Conservation (phyloP, 1,139 yeast species). For the Magnusiomyces tetraspermus region DNA sequence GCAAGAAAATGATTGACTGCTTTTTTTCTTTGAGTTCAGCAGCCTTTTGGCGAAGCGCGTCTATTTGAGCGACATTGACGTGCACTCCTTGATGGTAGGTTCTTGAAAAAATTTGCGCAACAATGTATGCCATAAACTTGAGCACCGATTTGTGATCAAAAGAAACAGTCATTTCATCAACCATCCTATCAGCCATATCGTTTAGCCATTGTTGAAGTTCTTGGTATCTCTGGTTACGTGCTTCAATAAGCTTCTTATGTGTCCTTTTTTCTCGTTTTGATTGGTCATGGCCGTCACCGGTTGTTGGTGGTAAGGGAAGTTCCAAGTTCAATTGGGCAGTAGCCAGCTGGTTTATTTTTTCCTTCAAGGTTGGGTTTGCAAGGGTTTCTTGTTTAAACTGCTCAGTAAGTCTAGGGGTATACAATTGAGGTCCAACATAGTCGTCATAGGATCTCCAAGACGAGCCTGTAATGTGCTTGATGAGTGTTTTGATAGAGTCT, state of each 20-base stretch:
- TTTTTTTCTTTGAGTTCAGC: conserved; percentile 30
- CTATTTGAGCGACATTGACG: conserved; percentile 31
- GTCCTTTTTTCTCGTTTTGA: conserved; percentile 12
- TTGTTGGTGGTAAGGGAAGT: conserved; percentile 9
- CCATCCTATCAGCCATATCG: conserved; percentile 27
- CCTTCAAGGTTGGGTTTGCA: conserved; percentile 26
- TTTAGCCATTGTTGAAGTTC: conserved; percentile 28
- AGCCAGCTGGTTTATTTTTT: conserved; percentile 29
- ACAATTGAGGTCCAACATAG: conserved; percentile 33
- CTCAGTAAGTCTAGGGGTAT: conserved; percentile 30
- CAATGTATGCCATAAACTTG: conserved; percentile 31
- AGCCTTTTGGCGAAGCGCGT: conserved; percentile 30
- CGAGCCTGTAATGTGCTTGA: conserved; percentile 29
- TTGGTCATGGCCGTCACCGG: not conserved
- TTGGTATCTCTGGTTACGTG: conserved; percentile 21
- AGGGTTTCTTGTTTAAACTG: conserved; percentile 26
- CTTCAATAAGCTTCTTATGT: not conserved
- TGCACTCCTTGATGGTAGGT: conserved; percentile 39
- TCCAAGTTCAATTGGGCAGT: conserved; percentile 28
- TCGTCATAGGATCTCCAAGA: conserved; percentile 34
- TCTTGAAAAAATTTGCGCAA: conserved; percentile 34
- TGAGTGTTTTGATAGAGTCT: conserved; percentile 27
- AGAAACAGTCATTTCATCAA: conserved; percentile 30
- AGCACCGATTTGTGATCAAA: conserved; percentile 30
- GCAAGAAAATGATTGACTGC: conserved; percentile 35